These are phyloP conservation scores for Nymphaea colorata DNA, from an alignment of 164 flowering plant genomes.

Conservation along the genomic window DNA sequence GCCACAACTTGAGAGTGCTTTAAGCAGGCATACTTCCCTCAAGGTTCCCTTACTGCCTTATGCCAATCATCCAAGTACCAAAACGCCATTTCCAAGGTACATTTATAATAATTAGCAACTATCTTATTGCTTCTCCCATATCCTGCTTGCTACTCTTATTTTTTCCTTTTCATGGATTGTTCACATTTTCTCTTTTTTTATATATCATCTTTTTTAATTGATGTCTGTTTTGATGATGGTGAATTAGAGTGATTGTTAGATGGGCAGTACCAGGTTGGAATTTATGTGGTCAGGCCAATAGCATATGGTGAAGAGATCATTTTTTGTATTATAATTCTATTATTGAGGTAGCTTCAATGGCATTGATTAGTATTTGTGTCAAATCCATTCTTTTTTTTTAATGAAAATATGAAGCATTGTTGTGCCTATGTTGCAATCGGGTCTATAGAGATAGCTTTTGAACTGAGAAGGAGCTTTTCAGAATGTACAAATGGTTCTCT, in stretches of 20 bases:
- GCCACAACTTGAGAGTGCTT: no score
- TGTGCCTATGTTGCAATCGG: conserved; percentile 95
- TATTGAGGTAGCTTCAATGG: conserved; percentile 55
- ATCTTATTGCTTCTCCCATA: no score
- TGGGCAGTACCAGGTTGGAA: conserved; percentile 98
- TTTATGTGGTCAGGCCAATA: conserved; percentile 72
- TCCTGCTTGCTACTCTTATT: no score
- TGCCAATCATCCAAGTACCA: no score
- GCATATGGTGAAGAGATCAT: conserved; percentile 90
- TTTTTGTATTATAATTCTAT: conserved; percentile 98
- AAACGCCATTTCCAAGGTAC: no score
- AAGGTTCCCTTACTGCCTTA: no score
- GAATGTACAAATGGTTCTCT: conserved; percentile 36
- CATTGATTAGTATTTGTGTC: neutral
- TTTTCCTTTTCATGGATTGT: neutral
- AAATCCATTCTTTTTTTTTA: conserved; percentile 5
- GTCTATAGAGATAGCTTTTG: conserved; percentile 96
- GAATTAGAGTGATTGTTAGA: conserved; percentile 88
- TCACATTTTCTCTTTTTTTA: neutral
- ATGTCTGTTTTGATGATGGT: conserved; percentile 3
- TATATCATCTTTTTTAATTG: neutral
- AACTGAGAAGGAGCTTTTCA: conserved; percentile 94
- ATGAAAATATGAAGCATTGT: conserved; percentile 96
- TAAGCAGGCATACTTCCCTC: no score
- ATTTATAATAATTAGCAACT: no score